These are phyloP conservation scores for Teratosphaeriaceae sp. DNA, from an alignment of 2,329 filamentous ascomycete genomes.

Conservation along the genomic window DNA sequence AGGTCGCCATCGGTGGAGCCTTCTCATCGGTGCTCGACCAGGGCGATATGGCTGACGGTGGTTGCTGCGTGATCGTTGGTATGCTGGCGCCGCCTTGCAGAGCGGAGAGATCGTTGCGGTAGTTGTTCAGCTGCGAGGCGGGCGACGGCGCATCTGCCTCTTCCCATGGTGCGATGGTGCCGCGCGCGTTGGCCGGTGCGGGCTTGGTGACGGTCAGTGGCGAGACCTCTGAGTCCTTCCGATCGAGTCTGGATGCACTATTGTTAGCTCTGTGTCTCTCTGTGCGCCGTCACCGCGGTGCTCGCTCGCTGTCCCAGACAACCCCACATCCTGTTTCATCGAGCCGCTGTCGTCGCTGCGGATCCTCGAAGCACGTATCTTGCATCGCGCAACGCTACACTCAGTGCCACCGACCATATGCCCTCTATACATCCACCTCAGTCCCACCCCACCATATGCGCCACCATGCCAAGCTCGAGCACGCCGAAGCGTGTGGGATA, in stretches of 20 bases:
- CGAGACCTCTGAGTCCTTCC: slow-evolving; percentile 39
- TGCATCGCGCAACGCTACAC: neutral
- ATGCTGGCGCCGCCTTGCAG: slow-evolving; percentile 51
- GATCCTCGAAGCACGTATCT: neutral
- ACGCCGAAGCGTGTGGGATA: slow-evolving; percentile 13
- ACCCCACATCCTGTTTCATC: neutral
- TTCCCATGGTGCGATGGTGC: slow-evolving; percentile 45
- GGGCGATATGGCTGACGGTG: slow-evolving; percentile 48
- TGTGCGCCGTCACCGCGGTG: slow-evolving; percentile 3
- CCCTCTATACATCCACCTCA: neutral
- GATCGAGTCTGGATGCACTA: slow-evolving; percentile 32
- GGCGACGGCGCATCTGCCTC: slow-evolving; percentile 30
- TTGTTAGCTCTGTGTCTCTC: slow-evolving; percentile 21
- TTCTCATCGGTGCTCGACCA: slow-evolving; percentile 36
- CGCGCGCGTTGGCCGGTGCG: slow-evolving; percentile 39
- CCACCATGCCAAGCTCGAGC: neutral
- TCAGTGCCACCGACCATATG: neutral
- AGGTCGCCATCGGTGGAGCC: slow-evolving; percentile 34
- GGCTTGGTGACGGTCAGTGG: slow-evolving; percentile 30
- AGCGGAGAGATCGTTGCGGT: slow-evolving; percentile 25
- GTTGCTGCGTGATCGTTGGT: slow-evolving; percentile 30
- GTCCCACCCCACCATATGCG: neutral
- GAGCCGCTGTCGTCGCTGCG: neutral
- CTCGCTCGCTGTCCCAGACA: slow-evolving; percentile 3
- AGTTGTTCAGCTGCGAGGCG: slow-evolving; percentile 12